phyloP scores from a whole-genome alignment of 2,329 filamentous ascomycete species.

The Trichoderma sp. region DNA sequence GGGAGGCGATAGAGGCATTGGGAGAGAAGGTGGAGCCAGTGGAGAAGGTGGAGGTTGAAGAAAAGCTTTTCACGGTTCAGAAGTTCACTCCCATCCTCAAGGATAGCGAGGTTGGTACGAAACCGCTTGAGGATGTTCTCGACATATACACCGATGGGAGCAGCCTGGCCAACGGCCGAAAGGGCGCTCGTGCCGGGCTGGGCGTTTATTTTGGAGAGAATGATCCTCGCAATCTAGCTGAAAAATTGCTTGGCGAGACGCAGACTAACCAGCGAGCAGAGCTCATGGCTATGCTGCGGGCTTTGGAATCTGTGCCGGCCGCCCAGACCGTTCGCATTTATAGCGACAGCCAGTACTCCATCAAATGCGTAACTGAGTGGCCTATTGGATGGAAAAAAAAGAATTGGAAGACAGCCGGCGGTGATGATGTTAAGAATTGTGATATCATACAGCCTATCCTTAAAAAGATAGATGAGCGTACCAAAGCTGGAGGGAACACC shows the following conservation, averaged over 20 bases:
- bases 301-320: slow-evolving; percentile 73
- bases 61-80: slow-evolving; percentile 31
- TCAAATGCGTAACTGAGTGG: slow-evolving; percentile 88
- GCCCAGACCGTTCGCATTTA: slow-evolving; percentile 74
- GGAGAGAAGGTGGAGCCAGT: slow-evolving; percentile 38
- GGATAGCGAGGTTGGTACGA: slow-evolving; percentile 27
- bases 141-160: slow-evolving; percentile 67
- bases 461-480: slow-evolving; percentile 70
- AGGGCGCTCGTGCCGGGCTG: slow-evolving; percentile 60
- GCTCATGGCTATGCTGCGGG: slow-evolving; percentile 82
- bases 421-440: slow-evolving; percentile 79
- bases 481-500: slow-evolving; percentile 62
- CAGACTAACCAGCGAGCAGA: slow-evolving; percentile 99
- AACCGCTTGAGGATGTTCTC: slow-evolving; percentile 37
- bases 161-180: slow-evolving; percentile 60
- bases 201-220: slow-evolving; percentile 65
- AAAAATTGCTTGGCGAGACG: slow-evolving; percentile 69
- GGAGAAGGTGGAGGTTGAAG: slow-evolving; percentile 8
- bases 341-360: slow-evolving; percentile 89
- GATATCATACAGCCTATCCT: slow-evolving; percentile 79
- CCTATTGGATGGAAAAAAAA: slow-evolving; percentile 74
- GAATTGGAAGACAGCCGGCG: slow-evolving; percentile 74
- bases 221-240: slow-evolving; percentile 69
- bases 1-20: slow-evolving; percentile 48
- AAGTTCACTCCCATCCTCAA: slow-evolving; percentile 35